Evolutionary conservation across 805 yeast species (phyloP).

Genomic region (Kazachstania viticola): DNA sequence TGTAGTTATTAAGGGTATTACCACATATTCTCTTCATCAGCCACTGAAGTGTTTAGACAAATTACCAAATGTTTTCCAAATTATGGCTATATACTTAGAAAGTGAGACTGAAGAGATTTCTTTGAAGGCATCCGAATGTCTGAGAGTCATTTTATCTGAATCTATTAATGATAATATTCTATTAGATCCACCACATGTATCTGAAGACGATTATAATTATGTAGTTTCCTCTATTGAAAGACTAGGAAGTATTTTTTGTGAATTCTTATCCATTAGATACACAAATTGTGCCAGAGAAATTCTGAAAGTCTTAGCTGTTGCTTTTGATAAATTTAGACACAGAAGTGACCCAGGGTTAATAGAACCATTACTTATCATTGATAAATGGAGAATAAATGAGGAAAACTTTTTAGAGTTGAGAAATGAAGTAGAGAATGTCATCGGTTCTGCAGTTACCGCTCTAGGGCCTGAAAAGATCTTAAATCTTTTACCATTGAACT

Average conservation of each 20-base stretch:
- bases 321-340: slow-evolving; percentile 50
- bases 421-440: slow-evolving; percentile 67
- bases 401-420: slow-evolving; percentile 44
- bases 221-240: slow-evolving; percentile 47
- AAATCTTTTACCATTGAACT: slow-evolving; percentile 64
- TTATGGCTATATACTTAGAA: slow-evolving; percentile 51
- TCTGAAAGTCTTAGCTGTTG: slow-evolving; percentile 52
- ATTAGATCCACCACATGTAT: slow-evolving; percentile 40
- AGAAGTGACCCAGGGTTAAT: slow-evolving; percentile 64
- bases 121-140: slow-evolving; percentile 74
- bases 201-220: slow-evolving; percentile 34
- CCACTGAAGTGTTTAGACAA: slow-evolving; percentile 41
- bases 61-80: slow-evolving; percentile 44
- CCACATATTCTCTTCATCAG: slow-evolving; percentile 42
- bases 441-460: slow-evolving; percentile 65
- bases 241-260: slow-evolving; percentile 44
- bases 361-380: slow-evolving; percentile 57
- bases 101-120: slow-evolving; percentile 56
- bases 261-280: slow-evolving; percentile 59
- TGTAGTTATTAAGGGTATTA: slow-evolving; percentile 73
- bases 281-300: slow-evolving; percentile 67
- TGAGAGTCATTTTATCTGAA: slow-evolving; percentile 65
- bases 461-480: slow-evolving; percentile 83
- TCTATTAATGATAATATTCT: slow-evolving; percentile 51
- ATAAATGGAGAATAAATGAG: slow-evolving; percentile 78